Evolutionary conservation across 768 basidiomycete genomes (phyloP).

Genomic region (Rhodosporidiobolus sp.): DNA sequence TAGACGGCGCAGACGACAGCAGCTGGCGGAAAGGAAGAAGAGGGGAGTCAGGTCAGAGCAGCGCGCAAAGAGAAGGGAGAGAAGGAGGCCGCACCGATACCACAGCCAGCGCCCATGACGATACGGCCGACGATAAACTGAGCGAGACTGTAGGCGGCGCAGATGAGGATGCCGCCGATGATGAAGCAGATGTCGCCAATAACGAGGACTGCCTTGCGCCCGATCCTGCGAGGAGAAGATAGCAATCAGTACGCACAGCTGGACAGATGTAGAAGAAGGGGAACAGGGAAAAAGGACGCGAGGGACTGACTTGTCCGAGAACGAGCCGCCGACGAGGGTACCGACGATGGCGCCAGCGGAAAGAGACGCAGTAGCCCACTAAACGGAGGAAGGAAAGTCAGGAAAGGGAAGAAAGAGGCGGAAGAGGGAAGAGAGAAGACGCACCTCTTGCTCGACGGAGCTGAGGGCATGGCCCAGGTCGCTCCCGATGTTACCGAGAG

Average conservation of each 20-base stretch:
- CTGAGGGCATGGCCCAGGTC: neutral
- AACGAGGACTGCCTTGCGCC: constrained; percentile 10
- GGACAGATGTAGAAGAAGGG: too few relatives aligned
- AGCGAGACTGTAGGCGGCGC: neutral
- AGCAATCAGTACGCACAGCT: too few relatives aligned
- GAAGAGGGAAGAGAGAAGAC: neutral
- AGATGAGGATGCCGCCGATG: constrained; percentile 12
- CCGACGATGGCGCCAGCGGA: constrained; percentile 7
- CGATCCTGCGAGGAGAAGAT: too few relatives aligned
- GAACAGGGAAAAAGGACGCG: neutral
- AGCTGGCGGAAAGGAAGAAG: neutral
- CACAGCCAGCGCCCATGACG: constrained; percentile 6
- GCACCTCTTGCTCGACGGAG: constrained; percentile 7
- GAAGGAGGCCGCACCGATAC: neutral
- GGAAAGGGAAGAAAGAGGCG: neutral
- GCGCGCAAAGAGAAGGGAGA: too few relatives aligned
- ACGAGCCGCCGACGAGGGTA: neutral
- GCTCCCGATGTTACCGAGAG: constrained; percentile 11
- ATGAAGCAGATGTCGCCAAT: constrained; percentile 12
- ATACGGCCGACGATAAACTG: constrained; percentile 15
- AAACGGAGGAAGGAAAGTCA: too few relatives aligned
- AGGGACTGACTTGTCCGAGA: neutral
- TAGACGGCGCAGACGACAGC: constrained; percentile 18
- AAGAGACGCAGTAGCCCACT: constrained; percentile 2
- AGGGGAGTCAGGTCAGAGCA: too few relatives aligned